These are phyloP conservation scores for Excoecaria agallocha DNA, from an alignment of 345 rosid genomes.

Conservation along the genomic window DNA sequence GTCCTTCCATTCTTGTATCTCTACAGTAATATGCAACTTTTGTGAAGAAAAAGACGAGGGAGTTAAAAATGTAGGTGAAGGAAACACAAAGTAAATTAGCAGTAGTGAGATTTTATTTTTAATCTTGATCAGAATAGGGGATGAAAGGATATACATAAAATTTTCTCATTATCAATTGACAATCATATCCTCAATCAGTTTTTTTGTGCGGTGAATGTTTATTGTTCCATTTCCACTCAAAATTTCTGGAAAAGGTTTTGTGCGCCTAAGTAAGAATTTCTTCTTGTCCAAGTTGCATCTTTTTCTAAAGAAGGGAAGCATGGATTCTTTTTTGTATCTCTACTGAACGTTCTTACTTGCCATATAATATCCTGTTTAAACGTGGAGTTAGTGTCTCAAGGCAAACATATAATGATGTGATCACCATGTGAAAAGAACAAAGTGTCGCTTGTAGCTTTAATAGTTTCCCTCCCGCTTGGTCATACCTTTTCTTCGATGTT, in stretches of 20 bases:
- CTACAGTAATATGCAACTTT: too few species aligned
- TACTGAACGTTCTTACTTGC: neutral
- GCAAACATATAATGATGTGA: neutral
- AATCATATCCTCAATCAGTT: too few species aligned
- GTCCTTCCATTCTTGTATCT: neutral
- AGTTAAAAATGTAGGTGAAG: too few species aligned
- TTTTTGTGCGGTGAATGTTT: too few species aligned
- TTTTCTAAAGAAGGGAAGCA: neutral
- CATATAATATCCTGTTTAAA: neutral
- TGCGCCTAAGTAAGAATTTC: neutral
- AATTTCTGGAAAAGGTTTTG: neutral
- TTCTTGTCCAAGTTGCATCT: neutral
- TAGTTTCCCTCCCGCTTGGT: neutral
- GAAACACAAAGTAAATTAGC: too few species aligned
- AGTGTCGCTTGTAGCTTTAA: neutral
- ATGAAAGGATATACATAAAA: too few species aligned
- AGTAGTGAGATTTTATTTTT: too few species aligned
- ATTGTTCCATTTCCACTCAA: neutral
- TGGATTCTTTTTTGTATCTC: neutral
- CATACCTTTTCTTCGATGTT: neutral
- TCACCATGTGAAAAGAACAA: neutral
- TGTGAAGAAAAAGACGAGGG: too few species aligned
- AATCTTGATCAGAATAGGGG: too few species aligned
- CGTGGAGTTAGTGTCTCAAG: neutral
- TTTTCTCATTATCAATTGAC: too few species aligned